phyloP scores from a whole-genome alignment of 2,329 filamentous ascomycete species.

The Uncinocarpus reesii region DNA sequence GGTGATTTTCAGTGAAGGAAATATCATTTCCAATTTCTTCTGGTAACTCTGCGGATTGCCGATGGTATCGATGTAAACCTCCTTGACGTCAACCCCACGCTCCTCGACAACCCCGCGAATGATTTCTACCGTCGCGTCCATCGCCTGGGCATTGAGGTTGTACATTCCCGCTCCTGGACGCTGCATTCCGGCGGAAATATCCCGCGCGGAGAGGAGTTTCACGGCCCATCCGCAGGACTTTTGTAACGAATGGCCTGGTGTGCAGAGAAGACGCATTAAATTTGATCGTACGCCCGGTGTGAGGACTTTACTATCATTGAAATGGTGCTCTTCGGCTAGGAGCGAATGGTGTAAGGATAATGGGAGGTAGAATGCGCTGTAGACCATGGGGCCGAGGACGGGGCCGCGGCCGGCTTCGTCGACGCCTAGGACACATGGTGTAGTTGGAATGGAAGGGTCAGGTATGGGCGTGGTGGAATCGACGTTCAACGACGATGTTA shows the following conservation, averaged over 20 bases:
- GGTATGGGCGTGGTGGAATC: constrained; percentile 16
- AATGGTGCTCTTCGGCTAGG: constrained; percentile 68
- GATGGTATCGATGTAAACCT: constrained; percentile 94
- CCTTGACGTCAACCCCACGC: constrained; percentile 64
- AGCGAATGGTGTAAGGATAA: constrained; percentile 58
- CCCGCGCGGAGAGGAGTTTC: constrained; percentile 66
- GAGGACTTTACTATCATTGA: constrained; percentile 91
- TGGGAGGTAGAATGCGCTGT: constrained; percentile 60
- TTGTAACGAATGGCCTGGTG: constrained; percentile 47
- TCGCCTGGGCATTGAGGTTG: constrained; percentile 92
- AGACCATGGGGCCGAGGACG: constrained; percentile 70
- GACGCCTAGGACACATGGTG: constrained; percentile 69
- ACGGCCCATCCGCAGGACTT: constrained; percentile 73
- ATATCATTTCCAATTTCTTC: constrained; percentile 68
- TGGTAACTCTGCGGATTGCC: constrained; percentile 76
- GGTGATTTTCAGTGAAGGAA: constrained; percentile 64
- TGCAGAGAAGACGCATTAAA: constrained; percentile 64
- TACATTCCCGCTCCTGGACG: constrained; percentile 47
- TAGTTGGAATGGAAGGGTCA: constrained; percentile 31
- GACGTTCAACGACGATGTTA: constrained; percentile 39
- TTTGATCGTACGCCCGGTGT: constrained; percentile 65
- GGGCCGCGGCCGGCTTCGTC: constrained; percentile 91
- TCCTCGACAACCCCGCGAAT: constrained; percentile 65
- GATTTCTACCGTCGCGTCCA: constrained; percentile 78
- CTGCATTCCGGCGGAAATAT: constrained; percentile 73